These are phyloP conservation scores for Phaeodactylum tricornutum DNA, from an alignment of 108 stramenopile genomes.

Conservation along the genomic window DNA sequence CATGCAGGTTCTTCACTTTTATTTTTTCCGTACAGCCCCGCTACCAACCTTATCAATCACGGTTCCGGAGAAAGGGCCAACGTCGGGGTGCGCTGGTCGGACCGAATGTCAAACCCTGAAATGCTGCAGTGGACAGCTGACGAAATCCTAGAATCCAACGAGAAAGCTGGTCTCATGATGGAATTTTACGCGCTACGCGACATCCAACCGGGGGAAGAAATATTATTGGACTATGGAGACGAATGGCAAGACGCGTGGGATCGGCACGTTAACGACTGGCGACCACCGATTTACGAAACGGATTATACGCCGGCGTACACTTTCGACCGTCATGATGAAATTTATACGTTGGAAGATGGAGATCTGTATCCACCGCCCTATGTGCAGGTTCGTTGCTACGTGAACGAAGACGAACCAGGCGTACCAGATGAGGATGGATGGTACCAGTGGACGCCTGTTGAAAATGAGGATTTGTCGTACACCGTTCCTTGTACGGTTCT, in stretches of 20 bases:
- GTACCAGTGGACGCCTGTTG: too few species aligned
- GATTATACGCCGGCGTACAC: too few species aligned
- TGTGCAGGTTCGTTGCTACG: too few species aligned
- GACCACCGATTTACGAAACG: too few species aligned
- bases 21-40: slow-evolving; percentile 31
- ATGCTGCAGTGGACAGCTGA: slow-evolving; percentile 19
- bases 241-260: slow-evolving; percentile 69
- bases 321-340: too few species aligned
- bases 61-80: slow-evolving; percentile 34
- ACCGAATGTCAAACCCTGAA: slow-evolving; percentile 13
- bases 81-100: slow-evolving; percentile 31
- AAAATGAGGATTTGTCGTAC: too few species aligned
- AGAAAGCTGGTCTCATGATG: slow-evolving; percentile 27
- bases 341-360: too few species aligned
- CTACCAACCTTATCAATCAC: slow-evolving; percentile 54
- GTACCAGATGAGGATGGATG: too few species aligned
- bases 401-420: too few species aligned
- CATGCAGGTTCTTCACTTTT: slow-evolving; percentile 27
- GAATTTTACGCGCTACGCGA: slow-evolving; percentile 60
- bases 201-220: slow-evolving; percentile 53
- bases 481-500: too few species aligned
- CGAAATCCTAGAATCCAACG: slow-evolving; percentile 8
- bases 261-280: too few species aligned
- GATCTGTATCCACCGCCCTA: too few species aligned
- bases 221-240: slow-evolving; percentile 63